phyloP scores from a whole-genome alignment of 2,329 filamentous ascomycete genomes.

The Colletotrichum paranaense region DNA sequence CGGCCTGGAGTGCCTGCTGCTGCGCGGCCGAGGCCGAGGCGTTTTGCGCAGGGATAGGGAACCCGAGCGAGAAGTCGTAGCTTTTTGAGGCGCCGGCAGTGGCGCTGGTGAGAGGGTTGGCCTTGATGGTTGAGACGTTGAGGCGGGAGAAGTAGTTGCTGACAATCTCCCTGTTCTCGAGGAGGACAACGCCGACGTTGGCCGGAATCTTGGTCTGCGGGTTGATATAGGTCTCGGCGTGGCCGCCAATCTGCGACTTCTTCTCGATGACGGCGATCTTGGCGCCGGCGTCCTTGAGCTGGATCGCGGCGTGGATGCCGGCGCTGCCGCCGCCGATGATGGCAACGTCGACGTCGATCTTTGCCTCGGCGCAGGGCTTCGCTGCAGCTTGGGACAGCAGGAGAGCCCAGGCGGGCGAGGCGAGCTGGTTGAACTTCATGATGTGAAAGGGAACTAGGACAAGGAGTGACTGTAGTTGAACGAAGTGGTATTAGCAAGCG shows the following conservation, averaged over 20 bases:
- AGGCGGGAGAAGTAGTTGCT: slow-evolving; percentile 50
- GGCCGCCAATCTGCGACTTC: slow-evolving; percentile 50
- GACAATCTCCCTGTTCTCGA: slow-evolving; percentile 47
- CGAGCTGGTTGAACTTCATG: slow-evolving; percentile 22
- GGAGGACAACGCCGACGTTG: slow-evolving; percentile 41
- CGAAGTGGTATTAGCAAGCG: background rate
- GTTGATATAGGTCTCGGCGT: slow-evolving; percentile 54
- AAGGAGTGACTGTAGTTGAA: background rate
- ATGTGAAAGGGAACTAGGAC: background rate
- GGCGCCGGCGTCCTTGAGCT: slow-evolving; percentile 49
- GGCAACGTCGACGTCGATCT: slow-evolving; percentile 37
- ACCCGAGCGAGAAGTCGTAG: slow-evolving; percentile 36
- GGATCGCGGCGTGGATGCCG: slow-evolving; percentile 53
- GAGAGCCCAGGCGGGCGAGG: slow-evolving; percentile 13
- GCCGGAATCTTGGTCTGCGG: slow-evolving; percentile 23
- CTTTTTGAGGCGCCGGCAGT: slow-evolving; percentile 14
- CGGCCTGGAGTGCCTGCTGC: slow-evolving; percentile 18
- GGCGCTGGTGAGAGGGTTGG: slow-evolving; percentile 1
- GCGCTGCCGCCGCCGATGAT: slow-evolving; percentile 55
- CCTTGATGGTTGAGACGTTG: slow-evolving; percentile 38
- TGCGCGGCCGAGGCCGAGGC: slow-evolving; percentile 16
- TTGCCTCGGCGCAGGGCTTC: background rate
- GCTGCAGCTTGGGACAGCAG: background rate
- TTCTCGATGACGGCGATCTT: slow-evolving; percentile 53
- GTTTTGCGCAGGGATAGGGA: slow-evolving; percentile 24